Base-by-base conservation (phyloP, 2,329 filamentous ascomycete species). In the Ploettnerulaceae sp. region DNA sequence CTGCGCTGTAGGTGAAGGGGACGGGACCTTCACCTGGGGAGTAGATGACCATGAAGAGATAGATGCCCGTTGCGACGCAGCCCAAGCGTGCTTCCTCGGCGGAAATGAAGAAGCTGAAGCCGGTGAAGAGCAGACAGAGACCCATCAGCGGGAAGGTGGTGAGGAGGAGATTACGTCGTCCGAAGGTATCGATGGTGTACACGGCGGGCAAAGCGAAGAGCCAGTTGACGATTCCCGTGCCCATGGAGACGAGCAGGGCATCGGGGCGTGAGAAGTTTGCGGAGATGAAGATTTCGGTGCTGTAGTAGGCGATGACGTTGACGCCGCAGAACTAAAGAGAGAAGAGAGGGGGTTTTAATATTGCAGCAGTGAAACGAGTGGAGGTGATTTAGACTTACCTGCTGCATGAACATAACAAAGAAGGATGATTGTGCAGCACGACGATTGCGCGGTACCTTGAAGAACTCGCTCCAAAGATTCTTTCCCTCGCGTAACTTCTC, bases 381-480 rank as follows among this genome's bases (percentile, higher is more conserved):
- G 15, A 6, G 12, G 5, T 32, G n/a, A 29, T 11, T 17, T 6
- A n/a, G 12, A 39, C 41, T 31, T 55, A 71, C 68, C 61, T 83
- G 79, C 54, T 84, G 79, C 72, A 81, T 52, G 5, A 57, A 80
- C 87, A 94, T 94, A 56, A 91, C 86, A 1, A 80, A 80, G 54
- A 82, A 85, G 0, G 86, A 82, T 2, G 86, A 86, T 21, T 86
- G 72, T 4, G 81, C 89, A 2, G 88, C 88, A 29, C 82, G 75
- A 9, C 82, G 76, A 5, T 84, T 71, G 28, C 84, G 76, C 1
- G 83, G 80, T 43, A 86, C 73, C 5, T 77, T 83, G 59, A 87
- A 84, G 3, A 82, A 71, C 60, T 86, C 47, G 14, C 39, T 53
- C 43, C 38, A 32, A 20, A 43, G 33, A 12, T 38, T 52, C 8